Evolutionary conservation across 768 basidiomycete genomes (phyloP).

Genomic region (Tylopilus felleus): DNA sequence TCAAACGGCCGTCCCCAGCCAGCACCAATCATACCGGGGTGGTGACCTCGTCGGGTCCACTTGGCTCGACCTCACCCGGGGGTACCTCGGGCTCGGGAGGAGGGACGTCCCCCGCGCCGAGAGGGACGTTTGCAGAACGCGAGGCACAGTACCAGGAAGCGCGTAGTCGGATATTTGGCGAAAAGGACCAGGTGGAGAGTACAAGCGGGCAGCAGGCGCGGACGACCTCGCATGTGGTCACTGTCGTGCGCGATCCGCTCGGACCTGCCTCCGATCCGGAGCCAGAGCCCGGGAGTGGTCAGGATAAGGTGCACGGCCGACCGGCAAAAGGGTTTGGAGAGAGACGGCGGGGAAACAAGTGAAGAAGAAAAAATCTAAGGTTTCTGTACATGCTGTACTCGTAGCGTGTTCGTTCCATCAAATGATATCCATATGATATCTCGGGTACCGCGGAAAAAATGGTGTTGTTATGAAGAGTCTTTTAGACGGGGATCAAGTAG

Average conservation of each 20-base stretch:
- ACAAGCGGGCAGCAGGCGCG: no score
- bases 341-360: slow-evolving; percentile 18
- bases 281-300: not conserved
- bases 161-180: slow-evolving; percentile 68
- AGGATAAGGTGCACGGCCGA: slow-evolving; percentile 1
- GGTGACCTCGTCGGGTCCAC: not conserved
- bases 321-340: slow-evolving; percentile 30
- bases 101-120: slow-evolving; percentile 14
- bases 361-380: not conserved
- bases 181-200: slow-evolving; percentile 2
- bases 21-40: not conserved
- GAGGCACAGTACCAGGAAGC: slow-evolving; percentile 74
- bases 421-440: not conserved
- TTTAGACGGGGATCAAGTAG: not conserved
- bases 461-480: no score
- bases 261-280: slow-evolving; percentile 25
- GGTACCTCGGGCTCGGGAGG: slow-evolving; percentile 1
- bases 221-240: not conserved
- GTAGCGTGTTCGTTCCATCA: not conserved
- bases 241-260: slow-evolving; percentile 31
- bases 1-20: slow-evolving; percentile 58
- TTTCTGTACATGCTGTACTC: no score
- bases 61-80: slow-evolving; percentile 16
- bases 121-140: slow-evolving; percentile 51
- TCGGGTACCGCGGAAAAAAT: not conserved